Evolutionary conservation across 83 land plant genomes (phyloP).

Genomic region (Diphasiastrum complanatum): DNA sequence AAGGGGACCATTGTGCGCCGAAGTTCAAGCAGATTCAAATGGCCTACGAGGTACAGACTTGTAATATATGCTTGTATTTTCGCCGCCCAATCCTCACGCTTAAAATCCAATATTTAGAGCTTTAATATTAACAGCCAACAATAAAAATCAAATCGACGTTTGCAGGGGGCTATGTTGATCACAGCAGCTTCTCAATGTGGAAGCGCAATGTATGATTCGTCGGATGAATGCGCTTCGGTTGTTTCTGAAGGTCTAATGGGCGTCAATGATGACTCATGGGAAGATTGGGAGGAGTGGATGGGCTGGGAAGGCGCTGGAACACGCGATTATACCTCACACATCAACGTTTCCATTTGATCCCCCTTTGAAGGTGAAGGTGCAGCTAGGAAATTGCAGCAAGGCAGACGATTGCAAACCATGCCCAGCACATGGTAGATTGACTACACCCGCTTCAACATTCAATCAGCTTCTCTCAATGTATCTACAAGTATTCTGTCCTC

Average conservation of each 20-base stretch:
- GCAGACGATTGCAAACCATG: too few species aligned
- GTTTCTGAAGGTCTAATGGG: conserved; percentile 8
- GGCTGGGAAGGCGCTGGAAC: conserved; percentile 14
- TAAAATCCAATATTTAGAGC: neutral
- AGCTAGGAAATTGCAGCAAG: too few species aligned
- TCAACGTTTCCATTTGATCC: too few species aligned
- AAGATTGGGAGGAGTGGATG: conserved; percentile 16
- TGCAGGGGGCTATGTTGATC: neutral
- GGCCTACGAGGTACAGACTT: conserved; percentile 26
- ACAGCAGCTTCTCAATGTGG: neutral
- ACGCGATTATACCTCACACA: conserved; percentile 1
- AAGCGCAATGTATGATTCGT: neutral
- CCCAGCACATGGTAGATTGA: too few species aligned
- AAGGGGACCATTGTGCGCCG: conserved; percentile 13
- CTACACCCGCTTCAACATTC: too few species aligned
- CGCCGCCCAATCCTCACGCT: neutral
- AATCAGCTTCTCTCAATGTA: too few species aligned
- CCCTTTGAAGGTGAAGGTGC: too few species aligned
- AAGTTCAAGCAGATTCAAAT: conserved; percentile 21
- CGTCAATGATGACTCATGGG: conserved; percentile 4
- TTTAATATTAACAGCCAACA: neutral
- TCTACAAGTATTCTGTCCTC: too few species aligned
- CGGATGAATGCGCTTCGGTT: too few species aligned
- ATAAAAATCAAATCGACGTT: too few species aligned
- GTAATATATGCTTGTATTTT: neutral